These are phyloP conservation scores for Cordyceps cateniannulata DNA, from an alignment of 2,329 filamentous ascomycete genomes.

Conservation along the genomic window DNA sequence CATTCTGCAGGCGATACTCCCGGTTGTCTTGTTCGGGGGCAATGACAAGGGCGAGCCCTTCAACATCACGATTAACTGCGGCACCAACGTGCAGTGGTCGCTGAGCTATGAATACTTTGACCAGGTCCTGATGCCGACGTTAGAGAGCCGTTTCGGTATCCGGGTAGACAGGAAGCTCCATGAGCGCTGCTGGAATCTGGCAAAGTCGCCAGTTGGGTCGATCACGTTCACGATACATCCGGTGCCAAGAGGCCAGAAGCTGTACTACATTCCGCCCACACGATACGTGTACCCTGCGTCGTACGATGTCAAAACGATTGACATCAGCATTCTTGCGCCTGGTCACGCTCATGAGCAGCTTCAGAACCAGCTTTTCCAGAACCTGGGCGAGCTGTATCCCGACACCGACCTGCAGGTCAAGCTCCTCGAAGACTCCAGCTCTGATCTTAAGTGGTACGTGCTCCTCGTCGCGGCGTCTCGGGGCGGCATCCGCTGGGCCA, in stretches of 20 bases:
- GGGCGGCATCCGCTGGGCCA: slow-evolving; percentile 39
- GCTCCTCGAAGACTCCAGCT: slow-evolving; percentile 43
- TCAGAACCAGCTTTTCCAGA: slow-evolving; percentile 30
- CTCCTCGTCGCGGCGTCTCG: slow-evolving; percentile 49
- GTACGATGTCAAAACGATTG: slow-evolving; percentile 37
- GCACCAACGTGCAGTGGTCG: slow-evolving; percentile 53
- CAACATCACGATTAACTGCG: slow-evolving; percentile 46
- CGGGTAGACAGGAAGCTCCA: slow-evolving; percentile 38
- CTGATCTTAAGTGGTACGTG: slow-evolving; percentile 46
- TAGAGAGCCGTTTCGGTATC: slow-evolving; percentile 45
- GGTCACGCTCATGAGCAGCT: slow-evolving; percentile 35
- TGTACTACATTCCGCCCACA: slow-evolving; percentile 30
- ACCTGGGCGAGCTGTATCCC: slow-evolving; percentile 37
- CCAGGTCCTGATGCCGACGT: slow-evolving; percentile 50
- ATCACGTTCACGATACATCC: slow-evolving; percentile 37
- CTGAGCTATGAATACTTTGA: slow-evolving; percentile 57
- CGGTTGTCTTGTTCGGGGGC: slow-evolving; percentile 51
- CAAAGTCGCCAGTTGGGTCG: slow-evolving; percentile 34
- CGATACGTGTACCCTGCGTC: slow-evolving; percentile 20
- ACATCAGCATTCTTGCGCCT: slow-evolving; percentile 47
- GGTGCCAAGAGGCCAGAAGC: slow-evolving; percentile 24
- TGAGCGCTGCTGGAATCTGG: slow-evolving; percentile 45
- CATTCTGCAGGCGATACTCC: slow-evolving; percentile 54
- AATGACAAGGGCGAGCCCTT: slow-evolving; percentile 37
- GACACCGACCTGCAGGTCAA: slow-evolving; percentile 38